phyloP scores from a whole-genome alignment of 2,329 filamentous ascomycete genomes.

The Verticillium longisporum region DNA sequence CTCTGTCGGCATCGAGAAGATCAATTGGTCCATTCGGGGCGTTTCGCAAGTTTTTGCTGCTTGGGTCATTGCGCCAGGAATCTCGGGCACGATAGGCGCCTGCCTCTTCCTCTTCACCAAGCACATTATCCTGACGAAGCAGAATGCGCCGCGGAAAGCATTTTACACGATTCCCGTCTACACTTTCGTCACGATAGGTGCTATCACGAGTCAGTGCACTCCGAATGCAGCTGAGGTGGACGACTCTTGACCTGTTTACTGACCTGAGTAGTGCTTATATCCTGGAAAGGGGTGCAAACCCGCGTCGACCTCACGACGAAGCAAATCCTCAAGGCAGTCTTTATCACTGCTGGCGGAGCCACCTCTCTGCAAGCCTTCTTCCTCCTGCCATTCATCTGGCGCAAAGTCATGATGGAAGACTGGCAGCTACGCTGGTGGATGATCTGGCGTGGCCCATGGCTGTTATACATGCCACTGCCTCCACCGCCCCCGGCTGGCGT shows the following conservation, averaged over 20 bases:
- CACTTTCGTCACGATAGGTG: conserved; percentile 27
- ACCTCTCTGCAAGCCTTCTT: conserved; percentile 36
- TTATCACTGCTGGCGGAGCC: conserved; percentile 35
- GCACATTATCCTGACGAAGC: conserved; percentile 19
- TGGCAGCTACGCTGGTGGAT: conserved; percentile 43
- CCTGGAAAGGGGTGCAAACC: conserved; percentile 30
- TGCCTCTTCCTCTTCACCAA: conserved; percentile 27
- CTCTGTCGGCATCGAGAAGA: conserved; percentile 24
- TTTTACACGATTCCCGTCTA: conserved; percentile 27
- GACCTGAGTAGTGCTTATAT: conserved; percentile 39
- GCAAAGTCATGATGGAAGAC: conserved; percentile 42
- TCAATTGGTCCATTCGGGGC: conserved; percentile 29
- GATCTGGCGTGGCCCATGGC: conserved; percentile 37
- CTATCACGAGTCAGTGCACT: conserved; percentile 22
- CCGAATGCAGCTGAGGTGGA: no score
- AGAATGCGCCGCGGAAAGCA: conserved; percentile 22
- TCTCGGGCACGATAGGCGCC: conserved; percentile 24
- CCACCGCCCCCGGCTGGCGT: conserved; percentile 28
- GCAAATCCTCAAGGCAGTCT: conserved; percentile 25
- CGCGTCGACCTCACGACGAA: conserved; percentile 13
- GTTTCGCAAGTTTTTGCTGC: conserved; percentile 30
- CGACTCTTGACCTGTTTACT: not conserved
- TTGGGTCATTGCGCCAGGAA: conserved; percentile 27
- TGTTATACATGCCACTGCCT: conserved; percentile 30
- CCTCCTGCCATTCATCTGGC: conserved; percentile 45